Evolutionary conservation across 768 basidiomycete genomes (phyloP), one percentile per base, ranked within the genome.

Genomic region (Saitozyma podzolica): DNA sequence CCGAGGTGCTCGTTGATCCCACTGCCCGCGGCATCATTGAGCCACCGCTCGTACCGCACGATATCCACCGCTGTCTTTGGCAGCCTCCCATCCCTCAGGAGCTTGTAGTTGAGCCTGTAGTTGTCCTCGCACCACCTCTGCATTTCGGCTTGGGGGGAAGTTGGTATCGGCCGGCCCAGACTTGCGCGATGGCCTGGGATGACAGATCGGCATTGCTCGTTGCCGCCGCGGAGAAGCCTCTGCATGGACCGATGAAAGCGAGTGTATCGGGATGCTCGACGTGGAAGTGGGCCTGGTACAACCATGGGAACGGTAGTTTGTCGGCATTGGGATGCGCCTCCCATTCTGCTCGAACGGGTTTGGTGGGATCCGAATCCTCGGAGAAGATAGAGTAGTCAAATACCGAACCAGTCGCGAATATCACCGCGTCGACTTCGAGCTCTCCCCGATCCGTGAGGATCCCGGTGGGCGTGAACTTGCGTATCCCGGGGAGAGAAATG

Each of bases 91-190:
- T 37, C n/a, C 14, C 58, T 52, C 10, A 48, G 29, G 2, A 55
- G 7, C 17, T 47, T 42, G 10, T 56, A 14, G 37, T 13, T 20
- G 8, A 17, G 29, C 39, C 29, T 20, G 39, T 61, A 61, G 20
- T 61, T 56, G 40, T 57, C 54, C 16, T 65, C 64, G 56, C 64
- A 65, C 64, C 64, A 65, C 55, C 47, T 40, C 6, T 57, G 49
- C 51, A 54, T 47, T 20, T 51, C 55, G 9, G 37, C 39, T 19
- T 29, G 16, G 43, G 13, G 20, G 51, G 60, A 1, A 58, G 20
- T 7, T 40, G 19, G 10, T 41, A 47, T 3, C 1, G 11, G 10
- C 64, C 63, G 13, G 19, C 50, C 58, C 58, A 65, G 8, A 65
- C 56, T 37, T 57, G 55, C 43, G 51, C 37, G 13, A 65, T 57